A percentile compares a stretch with the other conserved stretches of the same genome.
phyloP scores from a whole-genome alignment of 768 basidiomycete species.

The Leucosporidium creatinivorum region DNA sequence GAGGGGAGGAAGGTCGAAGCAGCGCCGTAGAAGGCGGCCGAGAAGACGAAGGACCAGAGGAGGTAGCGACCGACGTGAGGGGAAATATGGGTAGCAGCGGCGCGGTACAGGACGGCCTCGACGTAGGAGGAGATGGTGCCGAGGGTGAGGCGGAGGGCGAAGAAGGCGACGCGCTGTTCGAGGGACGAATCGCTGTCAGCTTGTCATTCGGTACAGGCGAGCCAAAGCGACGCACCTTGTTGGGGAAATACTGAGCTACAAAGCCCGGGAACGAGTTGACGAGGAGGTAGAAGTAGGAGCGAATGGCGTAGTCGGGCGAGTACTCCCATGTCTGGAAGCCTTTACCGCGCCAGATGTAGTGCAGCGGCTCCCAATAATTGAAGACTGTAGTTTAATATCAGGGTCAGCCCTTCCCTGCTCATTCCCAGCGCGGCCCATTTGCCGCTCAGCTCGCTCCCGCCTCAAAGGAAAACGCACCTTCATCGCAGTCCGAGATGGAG shows the following conservation, averaged over 20 bases:
- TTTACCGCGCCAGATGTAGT: conserved; percentile 74
- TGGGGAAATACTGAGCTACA: conserved; percentile 49
- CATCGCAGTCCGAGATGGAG: conserved; percentile 91
- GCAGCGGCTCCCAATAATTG: conserved; percentile 98
- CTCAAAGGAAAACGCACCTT: conserved; percentile 56
- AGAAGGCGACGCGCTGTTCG: conserved; percentile 73
- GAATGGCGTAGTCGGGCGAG: conserved; percentile 78
- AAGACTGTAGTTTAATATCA: conserved; percentile 54
- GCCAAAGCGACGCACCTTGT: conserved; percentile 55
- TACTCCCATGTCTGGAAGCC: conserved; percentile 99
- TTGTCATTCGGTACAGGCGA: conserved; percentile 15
- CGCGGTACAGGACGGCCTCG: conserved; percentile 75
- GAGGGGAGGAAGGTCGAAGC: conserved; percentile 87
- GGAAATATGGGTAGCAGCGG: conserved; percentile 72
- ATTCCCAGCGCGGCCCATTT: too few relatives aligned
- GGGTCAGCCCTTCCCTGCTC: background rate
- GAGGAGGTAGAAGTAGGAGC: conserved; percentile 89
- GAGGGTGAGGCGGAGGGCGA: conserved; percentile 72
- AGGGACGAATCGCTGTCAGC: background rate
- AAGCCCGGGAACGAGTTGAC: conserved; percentile 66
- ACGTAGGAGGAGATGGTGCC: conserved; percentile 64
- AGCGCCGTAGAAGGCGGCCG: conserved; percentile 92
- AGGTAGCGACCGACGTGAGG: conserved; percentile 88
- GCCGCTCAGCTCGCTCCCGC: background rate
- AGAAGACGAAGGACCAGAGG: conserved; percentile 74